Base-by-base conservation (phyloP, 345 rosid genomes). In the Gossypium arboreum region DNA sequence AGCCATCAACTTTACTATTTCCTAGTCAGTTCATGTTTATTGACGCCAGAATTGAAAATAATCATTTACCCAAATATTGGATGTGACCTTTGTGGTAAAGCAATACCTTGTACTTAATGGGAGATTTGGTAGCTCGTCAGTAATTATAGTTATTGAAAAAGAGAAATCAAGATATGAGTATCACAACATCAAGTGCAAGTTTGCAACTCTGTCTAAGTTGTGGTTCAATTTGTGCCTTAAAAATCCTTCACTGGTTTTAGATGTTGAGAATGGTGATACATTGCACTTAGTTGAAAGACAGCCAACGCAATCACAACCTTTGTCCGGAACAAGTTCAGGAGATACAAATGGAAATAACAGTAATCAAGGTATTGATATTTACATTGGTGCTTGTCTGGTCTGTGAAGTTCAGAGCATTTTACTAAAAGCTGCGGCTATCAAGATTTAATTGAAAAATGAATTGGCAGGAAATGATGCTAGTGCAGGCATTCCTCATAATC, bases 191-290 rank as follows among this genome's bases (percentile, higher is more conserved):
- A 67, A 20, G 56, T 47, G 11, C 71, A 44, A 44, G 52, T 12
- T 44, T 64, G n/a, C 5, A 1, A 64, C 9, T 2, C 15, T 68
- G 60, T 39, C 25, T 29, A 34, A 9, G 9, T 11, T 18, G 50
- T 74, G 17, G 80, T 74, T 78, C 44, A 73, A 47, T 55, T 66
- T 48, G 61, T 73, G 17, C 24, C 2, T 22, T 66, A 67, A 18
- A 24, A 34, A 72, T 69, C 70, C 91, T 88, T 87, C 60, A 91
- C 90, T 20, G 29, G 34, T 69, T 80, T 68, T 78, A 93, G 99
- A 95, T 80, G 85, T 93, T 86, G 98, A 95, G 82, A 90, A 81
- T 84, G 98, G 99, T 17, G 92, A 95, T 77, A 93, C 99, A 41
- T 79, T 95, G 80, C 99, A 95, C 79, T 84, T 95, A 85, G 90